Evolutionary conservation across 441 rosid species (phyloP).

Genomic region (Euphorbia celastroides): DNA sequence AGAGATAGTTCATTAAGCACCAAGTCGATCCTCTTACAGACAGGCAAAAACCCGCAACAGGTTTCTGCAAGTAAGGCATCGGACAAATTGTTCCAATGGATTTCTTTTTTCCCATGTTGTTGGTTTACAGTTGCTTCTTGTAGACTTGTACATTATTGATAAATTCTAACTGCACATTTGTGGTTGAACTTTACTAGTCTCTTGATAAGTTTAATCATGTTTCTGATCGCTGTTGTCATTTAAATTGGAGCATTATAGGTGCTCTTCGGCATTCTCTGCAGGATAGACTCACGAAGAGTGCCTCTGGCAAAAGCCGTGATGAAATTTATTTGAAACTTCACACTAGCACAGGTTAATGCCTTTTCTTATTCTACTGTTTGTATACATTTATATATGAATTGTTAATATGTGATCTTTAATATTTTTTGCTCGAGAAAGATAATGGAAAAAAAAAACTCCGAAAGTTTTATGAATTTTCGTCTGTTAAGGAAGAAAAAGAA

Average conservation of each 20-base stretch:
- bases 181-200: background rate
- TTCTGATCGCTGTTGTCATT: conserved; percentile 20
- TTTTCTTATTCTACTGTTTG: background rate
- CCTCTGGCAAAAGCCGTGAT: conserved; percentile 73
- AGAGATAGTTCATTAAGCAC: conserved; percentile 66
- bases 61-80: conserved; percentile 78
- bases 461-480: background rate
- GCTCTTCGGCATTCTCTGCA: conserved; percentile 88
- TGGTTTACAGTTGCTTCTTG: conserved; percentile 1
- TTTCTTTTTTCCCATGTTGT: conserved; percentile 12
- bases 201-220: conserved; percentile 9
- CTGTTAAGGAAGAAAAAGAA: background rate
- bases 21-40: conserved; percentile 67
- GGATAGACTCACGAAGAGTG: conserved; percentile 82
- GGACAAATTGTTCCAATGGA: conserved; percentile 10
- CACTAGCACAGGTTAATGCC: conserved; percentile 72
- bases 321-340: conserved; percentile 80
- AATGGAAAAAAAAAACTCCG: background rate
- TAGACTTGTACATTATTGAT: conserved; percentile 10
- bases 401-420: background rate
- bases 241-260: conserved; percentile 39
- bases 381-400: background rate
- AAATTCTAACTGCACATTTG: conserved; percentile 2
- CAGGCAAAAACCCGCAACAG: conserved; percentile 80
- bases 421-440: background rate